Evolutionary conservation across 2,329 filamentous ascomycete species (phyloP), one percentile per base, ranked within the genome.

Genomic region (Fusarium miscanthi): DNA sequence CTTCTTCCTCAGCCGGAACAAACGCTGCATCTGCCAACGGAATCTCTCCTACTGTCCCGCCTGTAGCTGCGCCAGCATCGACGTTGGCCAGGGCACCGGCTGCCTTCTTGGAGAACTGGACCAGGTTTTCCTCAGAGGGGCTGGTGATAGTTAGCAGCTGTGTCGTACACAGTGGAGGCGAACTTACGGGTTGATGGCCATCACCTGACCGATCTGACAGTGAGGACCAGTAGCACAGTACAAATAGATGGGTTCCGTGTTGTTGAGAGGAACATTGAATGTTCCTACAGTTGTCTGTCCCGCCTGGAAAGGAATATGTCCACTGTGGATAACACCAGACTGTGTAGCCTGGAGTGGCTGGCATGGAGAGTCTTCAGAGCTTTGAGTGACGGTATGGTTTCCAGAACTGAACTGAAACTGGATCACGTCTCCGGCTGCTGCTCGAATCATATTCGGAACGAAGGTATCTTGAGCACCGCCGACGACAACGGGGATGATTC

Each of bases 141-240:
- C 74, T 75, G 8, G 6, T 3, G 16, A 0, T 8, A 16, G 51
- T 70, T 17, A 65, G 57, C 4, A 42, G 10, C 21, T 10, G 14
- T 21, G 46, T 23, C 2, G 13, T 11, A 17, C 12, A 3, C 14
- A 16, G n/a, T 2, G 14, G 9, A 10, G 21, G 6, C 6, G 5
- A 0, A 73, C 81, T 66, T 62, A 83, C 82, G 84, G 83, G 64
- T 88, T 88, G 42, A 88, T 82, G 10, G 86, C 82, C 79, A 86
- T 83, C 33, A 85, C 82, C 81, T 88, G 87, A 12, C 86, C 86
- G 13, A 74, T 76, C 73, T 87, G 83, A 49, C 87, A 88, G 64
- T 88, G 86, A 6, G 82, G 83, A 0, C 79, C 82, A 5, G 84
- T 84, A 1, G 85, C 84, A 63, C 86, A 88, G 76, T 88, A 88